Percentiles rank a stretch among this genome's conserved stretches.
Conservation (phyloP, 1,284 basidiomycete genomes). For the Tetrapyrgos nigripes region DNA sequence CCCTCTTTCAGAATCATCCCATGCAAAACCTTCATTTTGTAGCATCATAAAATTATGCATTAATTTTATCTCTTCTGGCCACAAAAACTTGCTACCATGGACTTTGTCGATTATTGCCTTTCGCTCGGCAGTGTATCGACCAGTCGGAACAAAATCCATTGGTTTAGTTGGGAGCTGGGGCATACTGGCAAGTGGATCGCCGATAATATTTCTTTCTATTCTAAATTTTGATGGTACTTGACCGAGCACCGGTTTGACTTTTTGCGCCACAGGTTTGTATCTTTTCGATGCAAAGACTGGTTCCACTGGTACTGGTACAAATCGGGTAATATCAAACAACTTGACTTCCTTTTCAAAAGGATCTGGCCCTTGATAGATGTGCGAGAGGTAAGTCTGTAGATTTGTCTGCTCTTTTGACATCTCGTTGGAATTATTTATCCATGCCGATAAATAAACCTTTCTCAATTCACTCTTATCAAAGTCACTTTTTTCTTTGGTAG, state of each 20-base stretch:
- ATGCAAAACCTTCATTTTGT: slow-evolving; percentile 35
- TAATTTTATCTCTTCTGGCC: slow-evolving; percentile 31
- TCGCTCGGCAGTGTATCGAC: slow-evolving; percentile 38
- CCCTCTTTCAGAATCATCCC: slow-evolving; percentile 39
- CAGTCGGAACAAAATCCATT: slow-evolving; percentile 32
- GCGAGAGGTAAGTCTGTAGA: neutral
- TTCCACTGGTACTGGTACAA: neutral
- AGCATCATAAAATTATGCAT: slow-evolving; percentile 36
- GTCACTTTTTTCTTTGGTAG: neutral
- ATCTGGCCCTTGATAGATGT: neutral
- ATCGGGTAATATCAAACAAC: neutral
- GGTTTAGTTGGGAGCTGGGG: slow-evolving; percentile 29
- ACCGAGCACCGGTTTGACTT: slow-evolving; percentile 33
- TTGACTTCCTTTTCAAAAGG: neutral
- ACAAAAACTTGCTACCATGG: slow-evolving; percentile 36
- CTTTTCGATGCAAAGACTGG: slow-evolving; percentile 28
- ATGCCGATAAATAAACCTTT: slow-evolving; percentile 4
- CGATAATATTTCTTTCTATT: slow-evolving; percentile 37
- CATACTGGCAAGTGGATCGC: slow-evolving; percentile 39
- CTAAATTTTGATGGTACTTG: slow-evolving; percentile 36
- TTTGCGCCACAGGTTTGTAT: slow-evolving; percentile 43
- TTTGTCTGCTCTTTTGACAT: too few relatives aligned
- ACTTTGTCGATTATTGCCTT: slow-evolving; percentile 29
- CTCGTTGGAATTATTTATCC: too few relatives aligned
- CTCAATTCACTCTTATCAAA: slow-evolving; percentile 1